phyloP scores from a whole-genome alignment of 441 rosid genomes.

The Erodium moschatum region DNA sequence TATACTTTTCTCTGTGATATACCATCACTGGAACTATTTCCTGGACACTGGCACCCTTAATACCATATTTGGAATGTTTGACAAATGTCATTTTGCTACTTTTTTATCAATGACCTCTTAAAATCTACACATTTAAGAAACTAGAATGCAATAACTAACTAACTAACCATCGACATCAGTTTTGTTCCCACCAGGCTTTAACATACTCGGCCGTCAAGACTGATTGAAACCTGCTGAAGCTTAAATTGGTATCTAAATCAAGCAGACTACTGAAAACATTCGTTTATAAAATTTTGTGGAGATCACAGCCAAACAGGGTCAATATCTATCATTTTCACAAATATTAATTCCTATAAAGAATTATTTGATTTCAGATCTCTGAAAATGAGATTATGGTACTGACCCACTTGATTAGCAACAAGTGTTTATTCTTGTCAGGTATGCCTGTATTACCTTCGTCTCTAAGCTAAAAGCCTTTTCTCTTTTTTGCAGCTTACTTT shows the following conservation, averaged over 20 bases:
- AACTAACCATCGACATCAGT: not conserved
- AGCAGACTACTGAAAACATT: not conserved
- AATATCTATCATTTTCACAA: not conserved
- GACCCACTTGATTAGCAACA: too few species aligned
- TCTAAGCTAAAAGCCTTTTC: not conserved
- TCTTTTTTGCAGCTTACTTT: too few species aligned
- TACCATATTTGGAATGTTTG: not conserved
- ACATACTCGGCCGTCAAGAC: not conserved
- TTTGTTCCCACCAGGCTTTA: not conserved
- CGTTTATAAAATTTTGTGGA: not conserved
- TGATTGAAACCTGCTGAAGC: not conserved
- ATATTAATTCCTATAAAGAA: conserved; percentile 2
- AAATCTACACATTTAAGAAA: not conserved
- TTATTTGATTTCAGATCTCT: conserved; percentile 9
- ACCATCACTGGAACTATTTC: not conserved
- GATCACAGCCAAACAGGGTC: conserved; percentile 4
- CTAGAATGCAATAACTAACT: not conserved
- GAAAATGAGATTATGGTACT: not conserved
- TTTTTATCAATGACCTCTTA: not conserved
- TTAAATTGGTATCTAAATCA: not conserved
- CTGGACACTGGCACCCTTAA: not conserved
- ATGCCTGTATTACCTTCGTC: conserved; percentile 16
- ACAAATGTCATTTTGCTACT: not conserved
- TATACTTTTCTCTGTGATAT: not conserved
- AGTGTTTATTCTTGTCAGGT: conserved; percentile 19